Evolutionary conservation across 495 filamentous ascomycete genomes (phyloP).

Genomic region (Apodospora peruviana): DNA sequence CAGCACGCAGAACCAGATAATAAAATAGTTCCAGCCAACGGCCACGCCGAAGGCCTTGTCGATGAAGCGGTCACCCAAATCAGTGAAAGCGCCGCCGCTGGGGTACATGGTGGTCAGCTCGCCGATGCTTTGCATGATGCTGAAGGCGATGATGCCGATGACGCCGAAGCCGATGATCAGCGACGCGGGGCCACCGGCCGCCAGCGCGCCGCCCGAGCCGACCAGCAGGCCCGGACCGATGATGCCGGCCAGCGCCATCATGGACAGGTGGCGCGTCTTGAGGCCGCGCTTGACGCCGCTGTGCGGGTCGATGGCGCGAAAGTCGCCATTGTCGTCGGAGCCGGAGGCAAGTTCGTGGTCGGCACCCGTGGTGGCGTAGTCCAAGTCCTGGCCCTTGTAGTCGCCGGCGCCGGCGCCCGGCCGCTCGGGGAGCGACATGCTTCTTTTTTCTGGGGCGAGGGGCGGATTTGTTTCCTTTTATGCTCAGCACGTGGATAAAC

Average conservation of each 20-base stretch:
- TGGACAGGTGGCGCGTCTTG: slow-evolving; percentile 64
- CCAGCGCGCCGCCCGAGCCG: slow-evolving; percentile 56
- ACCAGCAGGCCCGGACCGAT: slow-evolving; percentile 51
- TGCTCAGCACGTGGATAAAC: no score
- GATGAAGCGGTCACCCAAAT: slow-evolving; percentile 65
- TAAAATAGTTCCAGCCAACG: slow-evolving; percentile 77
- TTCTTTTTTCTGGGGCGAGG: no score
- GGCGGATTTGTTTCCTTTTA: no score
- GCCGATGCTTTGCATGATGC: slow-evolving; percentile 58
- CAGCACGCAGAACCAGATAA: slow-evolving; percentile 57
- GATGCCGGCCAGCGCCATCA: slow-evolving; percentile 63
- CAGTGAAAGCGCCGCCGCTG: slow-evolving; percentile 52
- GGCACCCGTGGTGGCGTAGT: background rate
- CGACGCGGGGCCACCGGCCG: slow-evolving; percentile 56
- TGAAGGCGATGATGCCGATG: slow-evolving; percentile 62
- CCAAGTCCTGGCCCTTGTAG: background rate
- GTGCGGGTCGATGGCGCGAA: slow-evolving; percentile 38
- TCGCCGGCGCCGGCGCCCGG: background rate
- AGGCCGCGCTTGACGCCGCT: slow-evolving; percentile 49
- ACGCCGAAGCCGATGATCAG: slow-evolving; percentile 60
- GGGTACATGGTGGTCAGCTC: slow-evolving; percentile 68
- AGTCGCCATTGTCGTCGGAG: slow-evolving; percentile 26
- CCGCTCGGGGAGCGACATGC: background rate
- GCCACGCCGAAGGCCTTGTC: slow-evolving; percentile 76
- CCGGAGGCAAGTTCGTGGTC: slow-evolving; percentile 1